phyloP scores from a whole-genome alignment of 2,329 filamentous ascomycete species.

The Curvularia lunata region DNA sequence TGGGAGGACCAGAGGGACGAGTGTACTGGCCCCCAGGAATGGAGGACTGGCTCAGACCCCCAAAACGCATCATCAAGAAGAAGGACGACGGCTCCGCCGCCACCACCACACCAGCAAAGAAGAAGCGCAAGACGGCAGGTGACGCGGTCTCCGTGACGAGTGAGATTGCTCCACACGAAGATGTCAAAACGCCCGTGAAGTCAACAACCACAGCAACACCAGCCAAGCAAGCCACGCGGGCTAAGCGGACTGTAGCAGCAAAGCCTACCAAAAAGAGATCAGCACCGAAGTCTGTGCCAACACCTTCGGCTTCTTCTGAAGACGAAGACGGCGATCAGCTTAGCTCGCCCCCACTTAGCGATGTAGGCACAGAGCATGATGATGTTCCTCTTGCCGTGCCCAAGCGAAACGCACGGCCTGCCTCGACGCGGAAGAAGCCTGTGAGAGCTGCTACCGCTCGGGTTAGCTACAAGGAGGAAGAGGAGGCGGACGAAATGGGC shows the following conservation, averaged over 20 bases:
- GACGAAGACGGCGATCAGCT: conserved; percentile 44
- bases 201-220: conserved; percentile 22
- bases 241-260: conserved; percentile 24
- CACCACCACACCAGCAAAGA: conserved; percentile 35
- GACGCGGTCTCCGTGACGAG: conserved; percentile 35
- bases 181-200: conserved; percentile 46
- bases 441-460: conserved; percentile 28
- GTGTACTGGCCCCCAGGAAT: conserved; percentile 92
- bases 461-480: conserved; percentile 48
- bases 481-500: conserved; percentile 40
- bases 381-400: conserved; percentile 26
- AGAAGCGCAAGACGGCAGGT: conserved; percentile 39
- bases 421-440: conserved; percentile 37
- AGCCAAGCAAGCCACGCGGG: conserved; percentile 45
- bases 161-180: conserved; percentile 40
- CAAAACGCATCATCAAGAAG: conserved; percentile 71
- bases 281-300: conserved; percentile 49
- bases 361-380: conserved; percentile 45
- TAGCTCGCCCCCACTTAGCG: conserved; percentile 49
- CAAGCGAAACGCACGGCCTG: conserved; percentile 33
- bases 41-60: conserved; percentile 87
- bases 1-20: conserved; percentile 81
- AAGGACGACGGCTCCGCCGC: conserved; percentile 51
- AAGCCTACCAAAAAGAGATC: conserved; percentile 48
- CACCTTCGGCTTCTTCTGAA: conserved; percentile 51